Evolutionary conservation across 345 rosid genomes (phyloP), one percentile per base, ranked within the genome.

Genomic region (Syzygium aqueum): DNA sequence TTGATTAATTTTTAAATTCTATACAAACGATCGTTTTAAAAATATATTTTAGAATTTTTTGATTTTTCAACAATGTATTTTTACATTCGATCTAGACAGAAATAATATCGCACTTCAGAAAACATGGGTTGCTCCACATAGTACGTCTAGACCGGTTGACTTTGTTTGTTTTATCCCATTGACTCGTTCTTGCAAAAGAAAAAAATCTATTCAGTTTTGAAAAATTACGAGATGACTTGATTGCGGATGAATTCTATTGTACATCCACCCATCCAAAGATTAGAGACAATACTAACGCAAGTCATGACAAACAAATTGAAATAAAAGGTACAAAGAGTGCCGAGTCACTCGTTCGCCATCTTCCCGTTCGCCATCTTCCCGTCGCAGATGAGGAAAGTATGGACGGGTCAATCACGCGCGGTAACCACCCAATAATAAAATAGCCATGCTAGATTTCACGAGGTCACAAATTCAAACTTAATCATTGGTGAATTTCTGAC

Each of bases 81-180:
- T 19, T 25, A 17, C 14, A 5, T 73, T 10, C 13, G 33, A 61
- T 16, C 17, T 61, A 0, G 19, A 3, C 16, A 61, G 9, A n/a
- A 28, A 61, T 13, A 61, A n/a, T 6, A 16, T 6, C 3, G 19
- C 73, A 13, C 19, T n/a, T 61, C 12, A n/a, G 7, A 61, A 61
- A n/a, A n/a, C n/a, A 5, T 43, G 46, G 7, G 46, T 43, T 43
- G 14, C 16, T 59, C 30, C 19, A n/a, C 19, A 13, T n/a, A 13
- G 8, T 13, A 13, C 9, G 7, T 61, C 37, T 1, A 6, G 0
- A 2, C 73, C 13, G 14, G 28, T 61, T n/a, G 19, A 61, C 19
- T n/a, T 13, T n/a, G 17, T 27, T 13, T 61, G 9, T 61, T 61
- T 13, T n/a, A 61, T 61, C 1, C 3, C n/a, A n/a, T 61, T n/a